Evolutionary conservation across 2,329 filamentous ascomycete species (phyloP).

Genomic region (Calycina marina): DNA sequence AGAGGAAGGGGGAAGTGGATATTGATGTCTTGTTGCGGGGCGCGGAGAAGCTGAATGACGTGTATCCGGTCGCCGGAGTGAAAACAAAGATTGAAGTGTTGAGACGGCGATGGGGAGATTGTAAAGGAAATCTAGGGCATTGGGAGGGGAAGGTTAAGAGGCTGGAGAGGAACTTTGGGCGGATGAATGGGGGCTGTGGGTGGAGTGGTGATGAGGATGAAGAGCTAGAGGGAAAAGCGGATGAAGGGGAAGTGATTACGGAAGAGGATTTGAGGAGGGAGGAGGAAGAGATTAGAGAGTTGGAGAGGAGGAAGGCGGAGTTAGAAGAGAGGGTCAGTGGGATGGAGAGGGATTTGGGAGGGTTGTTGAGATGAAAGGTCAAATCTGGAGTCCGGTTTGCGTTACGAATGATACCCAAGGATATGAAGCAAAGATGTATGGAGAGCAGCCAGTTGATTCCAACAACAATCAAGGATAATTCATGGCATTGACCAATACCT

Average conservation of each 20-base stretch:
- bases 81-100: slow-evolving; percentile 60
- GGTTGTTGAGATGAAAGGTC: slow-evolving; percentile 27
- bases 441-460: too few relatives aligned
- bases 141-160: slow-evolving; percentile 70
- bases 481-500: too few relatives aligned
- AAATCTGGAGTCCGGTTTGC: too few relatives aligned
- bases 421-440: too few relatives aligned
- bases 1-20: slow-evolving; percentile 60
- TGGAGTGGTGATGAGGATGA: slow-evolving; percentile 40
- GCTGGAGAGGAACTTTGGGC: slow-evolving; percentile 59
- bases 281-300: slow-evolving; percentile 49
- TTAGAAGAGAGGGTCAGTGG: slow-evolving; percentile 50
- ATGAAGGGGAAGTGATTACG: slow-evolving; percentile 32
- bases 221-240: slow-evolving; percentile 34
- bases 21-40: slow-evolving; percentile 73
- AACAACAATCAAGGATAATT: too few relatives aligned
- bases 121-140: slow-evolving; percentile 59
- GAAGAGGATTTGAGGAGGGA: slow-evolving; percentile 55
- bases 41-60: slow-evolving; percentile 77
- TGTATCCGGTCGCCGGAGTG: slow-evolving; percentile 74
- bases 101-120: slow-evolving; percentile 54
- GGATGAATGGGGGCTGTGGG: slow-evolving; percentile 52
- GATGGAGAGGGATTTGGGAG: slow-evolving; percentile 55
- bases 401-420: too few relatives aligned
- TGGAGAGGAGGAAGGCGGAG: slow-evolving; percentile 46